Evolutionary conservation across 371 early-diverging fungal genomes (phyloP).

Genomic region (Zychaea mexicana): DNA sequence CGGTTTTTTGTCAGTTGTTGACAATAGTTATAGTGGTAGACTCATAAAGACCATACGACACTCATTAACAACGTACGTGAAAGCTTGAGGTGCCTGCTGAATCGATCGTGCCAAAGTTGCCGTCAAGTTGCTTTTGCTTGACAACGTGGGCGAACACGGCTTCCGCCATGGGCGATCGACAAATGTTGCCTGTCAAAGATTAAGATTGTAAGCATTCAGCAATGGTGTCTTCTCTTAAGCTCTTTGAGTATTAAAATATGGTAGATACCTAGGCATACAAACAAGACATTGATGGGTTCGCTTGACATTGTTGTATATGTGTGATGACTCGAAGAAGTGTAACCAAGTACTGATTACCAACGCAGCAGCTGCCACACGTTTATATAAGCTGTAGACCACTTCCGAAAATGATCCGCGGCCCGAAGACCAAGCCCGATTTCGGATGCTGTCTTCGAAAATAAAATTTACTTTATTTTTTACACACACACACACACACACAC

Average conservation of each 20-base stretch:
- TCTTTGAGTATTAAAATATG: not conserved
- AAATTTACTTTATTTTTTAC: too few relatives aligned
- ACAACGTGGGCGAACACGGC: slow-evolving; percentile 87
- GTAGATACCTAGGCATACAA: not conserved
- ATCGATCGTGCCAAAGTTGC: slow-evolving; percentile 74
- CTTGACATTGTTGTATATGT: not conserved
- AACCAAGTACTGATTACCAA: too few relatives aligned
- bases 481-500: too few relatives aligned
- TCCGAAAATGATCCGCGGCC: too few relatives aligned
- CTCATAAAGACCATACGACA: not conserved
- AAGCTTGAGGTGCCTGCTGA: slow-evolving; percentile 88
- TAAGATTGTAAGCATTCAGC: not conserved
- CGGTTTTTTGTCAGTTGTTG: too few relatives aligned
- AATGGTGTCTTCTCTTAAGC: not conserved
- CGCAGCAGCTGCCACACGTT: too few relatives aligned
- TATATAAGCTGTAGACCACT: too few relatives aligned
- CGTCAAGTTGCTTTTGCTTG: slow-evolving; percentile 53
- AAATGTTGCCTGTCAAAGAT: slow-evolving; percentile 75
- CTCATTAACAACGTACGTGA: slow-evolving; percentile 54
- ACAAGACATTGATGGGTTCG: not conserved
- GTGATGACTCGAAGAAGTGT: too few relatives aligned
- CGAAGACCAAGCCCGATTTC: too few relatives aligned
- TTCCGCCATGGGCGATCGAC: slow-evolving; percentile 90
- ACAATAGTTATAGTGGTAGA: too few relatives aligned
- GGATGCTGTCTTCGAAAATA: too few relatives aligned